Conservation (phyloP, 805 yeast species). For the Ogataea zsoltii region DNA sequence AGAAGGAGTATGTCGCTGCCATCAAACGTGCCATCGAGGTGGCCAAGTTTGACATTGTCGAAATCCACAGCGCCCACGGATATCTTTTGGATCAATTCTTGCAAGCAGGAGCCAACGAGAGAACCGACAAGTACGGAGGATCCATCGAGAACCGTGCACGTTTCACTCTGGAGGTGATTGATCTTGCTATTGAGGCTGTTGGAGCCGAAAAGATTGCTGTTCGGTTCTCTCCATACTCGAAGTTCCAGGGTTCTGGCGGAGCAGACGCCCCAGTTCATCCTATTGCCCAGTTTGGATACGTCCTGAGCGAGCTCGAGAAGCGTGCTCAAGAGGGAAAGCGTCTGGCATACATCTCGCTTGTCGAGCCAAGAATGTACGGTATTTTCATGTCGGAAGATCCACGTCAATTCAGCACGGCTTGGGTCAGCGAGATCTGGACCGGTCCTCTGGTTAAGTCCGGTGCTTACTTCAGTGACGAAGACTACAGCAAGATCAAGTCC, state of each 20-base stretch:
- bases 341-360: constrained; percentile 30
- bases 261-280: constrained; percentile 37
- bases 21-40: constrained; percentile 38
- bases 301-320: constrained; percentile 41
- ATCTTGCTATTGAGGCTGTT: constrained; percentile 46
- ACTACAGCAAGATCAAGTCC: constrained; percentile 23
- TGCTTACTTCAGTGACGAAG: constrained; percentile 28
- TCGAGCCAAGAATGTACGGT: constrained; percentile 33
- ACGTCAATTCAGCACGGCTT: constrained; percentile 12
- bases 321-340: constrained; percentile 34
- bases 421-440: constrained; percentile 36
- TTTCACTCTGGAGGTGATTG: constrained; percentile 47
- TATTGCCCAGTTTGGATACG: constrained; percentile 39
- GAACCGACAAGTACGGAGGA: constrained; percentile 47
- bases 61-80: constrained; percentile 43
- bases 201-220: constrained; percentile 52
- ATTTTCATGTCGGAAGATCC: constrained; percentile 5
- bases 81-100: constrained; percentile 41
- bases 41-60: constrained; percentile 43
- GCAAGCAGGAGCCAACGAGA: constrained; percentile 33
- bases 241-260: constrained; percentile 42
- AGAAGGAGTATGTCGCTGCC: constrained; percentile 43
- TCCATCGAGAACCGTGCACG: constrained; percentile 44
- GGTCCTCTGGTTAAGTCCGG: constrained; percentile 32
- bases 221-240: constrained; percentile 50